These are phyloP conservation scores for Inga leiocalycina DNA, from an alignment of 306 rosid genomes.

Conservation along the genomic window DNA sequence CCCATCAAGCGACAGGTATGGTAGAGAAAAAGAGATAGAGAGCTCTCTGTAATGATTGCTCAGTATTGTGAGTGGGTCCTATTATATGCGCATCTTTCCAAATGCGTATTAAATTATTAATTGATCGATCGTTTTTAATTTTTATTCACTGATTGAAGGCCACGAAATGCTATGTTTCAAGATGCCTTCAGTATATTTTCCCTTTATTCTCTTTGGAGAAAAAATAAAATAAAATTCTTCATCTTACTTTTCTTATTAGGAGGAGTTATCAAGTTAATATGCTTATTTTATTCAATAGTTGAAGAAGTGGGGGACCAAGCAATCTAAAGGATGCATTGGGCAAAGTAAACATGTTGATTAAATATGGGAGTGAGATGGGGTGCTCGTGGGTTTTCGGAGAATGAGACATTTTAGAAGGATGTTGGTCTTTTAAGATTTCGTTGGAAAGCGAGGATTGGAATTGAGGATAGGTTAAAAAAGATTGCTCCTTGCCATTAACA, in stretches of 20 bases:
- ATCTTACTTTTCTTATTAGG: not conserved
- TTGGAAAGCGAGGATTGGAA: constrained; percentile 60
- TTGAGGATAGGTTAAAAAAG: constrained; percentile 33
- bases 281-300: constrained; percentile 14
- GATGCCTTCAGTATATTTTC: not conserved
- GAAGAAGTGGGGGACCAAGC: constrained; percentile 70
- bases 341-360: constrained; percentile 49
- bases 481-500: constrained; percentile 40
- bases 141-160: constrained; percentile 46
- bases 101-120: constrained; percentile 31
- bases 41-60: constrained; percentile 46
- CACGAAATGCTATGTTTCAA: constrained; percentile 33
- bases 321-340: constrained; percentile 61
- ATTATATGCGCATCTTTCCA: constrained; percentile 52
- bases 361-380: constrained; percentile 52
- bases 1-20: constrained; percentile 66
- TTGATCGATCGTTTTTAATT: constrained; percentile 46
- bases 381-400: constrained; percentile 99
- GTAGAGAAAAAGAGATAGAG: constrained; percentile 1
- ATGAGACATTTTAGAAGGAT: constrained; percentile 86
- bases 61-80: constrained; percentile 65
- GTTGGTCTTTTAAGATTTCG: constrained; percentile 95
- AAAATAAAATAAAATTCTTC: constrained; percentile 7
- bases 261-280: not conserved
- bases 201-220: constrained; percentile 28